Evolutionary conservation across 331 rosid species (phyloP), one percentile per base, ranked within the genome.

Genomic region (Malus hybrid): DNA sequence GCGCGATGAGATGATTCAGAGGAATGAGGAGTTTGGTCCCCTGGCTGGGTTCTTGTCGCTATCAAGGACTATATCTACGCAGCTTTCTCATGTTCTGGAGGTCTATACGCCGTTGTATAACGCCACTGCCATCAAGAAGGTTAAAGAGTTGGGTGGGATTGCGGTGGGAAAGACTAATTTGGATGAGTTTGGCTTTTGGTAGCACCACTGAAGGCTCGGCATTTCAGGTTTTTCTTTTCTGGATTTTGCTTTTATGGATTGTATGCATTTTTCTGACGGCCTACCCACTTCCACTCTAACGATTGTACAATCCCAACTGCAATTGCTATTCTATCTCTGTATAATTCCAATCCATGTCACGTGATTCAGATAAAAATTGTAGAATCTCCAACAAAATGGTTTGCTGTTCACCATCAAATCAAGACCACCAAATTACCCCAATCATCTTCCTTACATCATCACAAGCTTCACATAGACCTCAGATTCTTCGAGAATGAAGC

Each of bases 151-250:
- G 66, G 99, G 92, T 13, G 99, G 88, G 32, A 85, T 94, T 87
- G 86, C 90, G 70, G 86, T 92, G 36, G 99, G 99, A 7, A 92
- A 94, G 86, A 94, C 99, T 36, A 94, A 94, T 82, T 42, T 94
- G 86, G 99, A 94, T 81, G 99, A 91, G 86, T 94, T 94, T 62
- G 97, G 99, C 68, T 92, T 94, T 97, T n/a, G 99, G 99, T 0
- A 92, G 97, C 75, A 87, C 99, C 74, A 94, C 99, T 58, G 99
- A 94, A 87, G 88, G 77, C 58, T 94, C 96, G 63, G 97, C 96
- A 36, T 94, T 87, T 86, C 91, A 91, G 97, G 99, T 91, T 79
- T 61, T 34, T n/a, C n/a, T n/a, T n/a, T n/a, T n/a, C n/a, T n/a
- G n/a, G n/a, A n/a, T n/a, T n/a, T 26, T 44, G 28, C 50, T 36